Percentiles rank a stretch among this genome's conserved stretches.
Evolutionary conservation across 1,284 basidiomycete genomes (phyloP).

Genomic region (Sanghuangporus baumii): DNA sequence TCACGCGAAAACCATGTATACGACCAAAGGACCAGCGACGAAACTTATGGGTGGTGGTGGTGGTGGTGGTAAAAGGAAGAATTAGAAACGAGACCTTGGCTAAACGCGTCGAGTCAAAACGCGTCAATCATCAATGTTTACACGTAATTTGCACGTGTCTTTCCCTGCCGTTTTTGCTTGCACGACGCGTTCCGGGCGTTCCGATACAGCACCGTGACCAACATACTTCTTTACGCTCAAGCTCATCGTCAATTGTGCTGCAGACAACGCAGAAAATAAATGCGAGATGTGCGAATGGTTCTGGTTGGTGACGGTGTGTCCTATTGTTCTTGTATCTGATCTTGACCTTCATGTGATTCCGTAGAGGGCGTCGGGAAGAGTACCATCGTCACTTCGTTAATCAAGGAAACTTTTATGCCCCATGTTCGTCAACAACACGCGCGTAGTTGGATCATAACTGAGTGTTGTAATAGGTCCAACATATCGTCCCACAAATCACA

Average conservation of each 20-base stretch:
- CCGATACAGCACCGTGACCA: neutral
- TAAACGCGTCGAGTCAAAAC: conserved; percentile 12
- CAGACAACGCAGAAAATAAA: conserved; percentile 8
- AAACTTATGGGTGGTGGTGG: conserved; percentile 4
- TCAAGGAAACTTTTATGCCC: conserved; percentile 89
- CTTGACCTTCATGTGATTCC: neutral
- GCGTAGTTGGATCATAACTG: neutral
- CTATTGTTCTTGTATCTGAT: conserved; percentile 5
- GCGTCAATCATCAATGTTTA: conserved; percentile 1
- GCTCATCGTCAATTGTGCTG: neutral
- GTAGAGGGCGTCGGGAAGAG: conserved; percentile 92
- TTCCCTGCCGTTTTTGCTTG: neutral
- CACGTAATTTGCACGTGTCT: neutral
- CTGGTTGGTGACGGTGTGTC: conserved; percentile 19
- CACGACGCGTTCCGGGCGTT: neutral
- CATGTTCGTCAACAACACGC: conserved; percentile 52
- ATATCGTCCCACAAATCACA: conserved; percentile 91
- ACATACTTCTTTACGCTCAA: neutral
- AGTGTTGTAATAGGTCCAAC: conserved; percentile 60
- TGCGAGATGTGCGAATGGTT: conserved; percentile 19
- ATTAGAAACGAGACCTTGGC: neutral
- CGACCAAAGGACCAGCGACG: neutral
- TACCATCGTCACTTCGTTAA: conserved; percentile 91
- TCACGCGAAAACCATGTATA: conserved; percentile 42
- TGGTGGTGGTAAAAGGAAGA: conserved; percentile 3